Conservation (phyloP, 2,329 filamentous ascomycete genomes). For the Ceratocystiopsis sp. region DNA sequence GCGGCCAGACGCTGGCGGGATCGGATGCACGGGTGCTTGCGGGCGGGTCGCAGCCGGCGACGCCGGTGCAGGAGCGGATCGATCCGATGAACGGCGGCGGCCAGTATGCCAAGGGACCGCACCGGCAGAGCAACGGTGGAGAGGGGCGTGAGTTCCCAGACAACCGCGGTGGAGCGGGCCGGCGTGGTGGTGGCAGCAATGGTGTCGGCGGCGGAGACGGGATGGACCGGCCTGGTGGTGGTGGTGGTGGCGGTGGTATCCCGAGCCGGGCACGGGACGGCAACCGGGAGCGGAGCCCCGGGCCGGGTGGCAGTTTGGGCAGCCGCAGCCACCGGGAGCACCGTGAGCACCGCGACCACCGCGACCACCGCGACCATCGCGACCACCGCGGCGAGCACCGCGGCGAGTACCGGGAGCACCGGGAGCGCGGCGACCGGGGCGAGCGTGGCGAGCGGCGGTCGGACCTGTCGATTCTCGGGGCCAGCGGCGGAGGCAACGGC, state of each 20-base stretch:
- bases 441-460: constrained; percentile 2
- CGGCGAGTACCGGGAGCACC: constrained; percentile 9
- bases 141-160: neutral
- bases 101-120: neutral
- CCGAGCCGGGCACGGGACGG: neutral
- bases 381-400: constrained; percentile 1
- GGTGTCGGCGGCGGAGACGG: neutral
- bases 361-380: constrained; percentile 9
- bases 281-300: neutral
- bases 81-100: constrained; percentile 17
- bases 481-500: constrained; percentile 23
- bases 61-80: constrained; percentile 30
- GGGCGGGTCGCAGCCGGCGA: constrained; percentile 32
- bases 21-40: constrained; percentile 41
- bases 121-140: neutral
- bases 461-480: neutral
- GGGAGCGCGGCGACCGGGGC: neutral
- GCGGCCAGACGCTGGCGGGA: constrained; percentile 21
- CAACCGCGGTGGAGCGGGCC: no score
- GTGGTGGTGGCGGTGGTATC: no score
- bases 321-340: constrained; percentile 13
- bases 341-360: no score
- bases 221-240: neutral
- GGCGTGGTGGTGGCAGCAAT: no score
- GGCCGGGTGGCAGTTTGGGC: neutral